A percentile compares a stretch with the other conserved stretches of the same genome.
Evolutionary conservation across 2,329 filamentous ascomycete species (phyloP).

Genomic region (Alternaria arborescens): DNA sequence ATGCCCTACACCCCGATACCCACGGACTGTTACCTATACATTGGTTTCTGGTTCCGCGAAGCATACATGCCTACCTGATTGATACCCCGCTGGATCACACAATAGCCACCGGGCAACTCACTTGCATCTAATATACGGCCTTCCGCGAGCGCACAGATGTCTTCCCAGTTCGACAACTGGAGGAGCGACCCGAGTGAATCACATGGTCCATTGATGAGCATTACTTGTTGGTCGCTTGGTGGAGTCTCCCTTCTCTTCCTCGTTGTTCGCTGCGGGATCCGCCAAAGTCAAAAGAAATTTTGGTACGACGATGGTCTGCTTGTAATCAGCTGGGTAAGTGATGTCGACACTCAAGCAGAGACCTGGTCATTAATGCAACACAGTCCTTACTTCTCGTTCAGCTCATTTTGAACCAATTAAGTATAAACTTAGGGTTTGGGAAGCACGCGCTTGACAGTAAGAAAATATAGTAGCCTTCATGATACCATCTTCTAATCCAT

Average conservation of each 20-base stretch:
- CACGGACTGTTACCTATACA: not conserved
- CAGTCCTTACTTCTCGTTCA: constrained; percentile 5
- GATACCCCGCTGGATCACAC: not conserved
- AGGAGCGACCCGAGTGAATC: constrained; percentile 8
- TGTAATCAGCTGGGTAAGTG: constrained; percentile 10
- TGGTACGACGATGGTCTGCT: constrained; percentile 10
- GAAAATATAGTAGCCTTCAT: not conserved
- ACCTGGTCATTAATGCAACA: not conserved
- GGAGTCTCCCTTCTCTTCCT: constrained; percentile 7
- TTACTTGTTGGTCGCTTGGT: constrained; percentile 1
- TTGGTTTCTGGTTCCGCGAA: not conserved
- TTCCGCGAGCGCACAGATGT: constrained; percentile 3
- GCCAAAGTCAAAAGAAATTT: constrained; percentile 4
- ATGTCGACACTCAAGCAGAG: not conserved
- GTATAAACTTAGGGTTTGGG: constrained; percentile 7
- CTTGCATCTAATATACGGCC: not conserved
- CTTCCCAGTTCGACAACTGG: constrained; percentile 8
- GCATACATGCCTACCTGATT: not conserved
- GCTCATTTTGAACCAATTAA: constrained; percentile 3
- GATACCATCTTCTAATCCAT: not conserved
- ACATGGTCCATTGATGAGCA: constrained; percentile 6
- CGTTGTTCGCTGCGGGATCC: constrained; percentile 2
- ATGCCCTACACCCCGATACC: not conserved
- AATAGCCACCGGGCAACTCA: not conserved
- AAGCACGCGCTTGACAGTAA: constrained; percentile 14